Conservation (phyloP, 495 filamentous ascomycete species). For the Aspergillus mulundensis region DNA sequence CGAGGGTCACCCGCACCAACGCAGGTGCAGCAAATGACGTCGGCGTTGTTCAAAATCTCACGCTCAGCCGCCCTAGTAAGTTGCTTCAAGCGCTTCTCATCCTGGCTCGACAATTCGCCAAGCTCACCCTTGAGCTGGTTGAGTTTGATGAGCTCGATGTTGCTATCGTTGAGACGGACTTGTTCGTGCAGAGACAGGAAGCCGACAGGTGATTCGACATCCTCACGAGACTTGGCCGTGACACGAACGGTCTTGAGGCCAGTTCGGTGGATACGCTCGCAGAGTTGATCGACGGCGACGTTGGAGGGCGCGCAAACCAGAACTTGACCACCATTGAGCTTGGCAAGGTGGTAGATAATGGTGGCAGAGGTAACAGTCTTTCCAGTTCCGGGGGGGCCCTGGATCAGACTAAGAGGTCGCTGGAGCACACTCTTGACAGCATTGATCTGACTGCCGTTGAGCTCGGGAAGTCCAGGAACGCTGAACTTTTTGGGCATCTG, state of each 20-base stretch:
- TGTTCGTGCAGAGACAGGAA: slow-evolving; percentile 96
- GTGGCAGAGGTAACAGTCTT: slow-evolving; percentile 99
- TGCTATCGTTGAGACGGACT: slow-evolving; percentile 94
- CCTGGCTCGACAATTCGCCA: slow-evolving; percentile 89
- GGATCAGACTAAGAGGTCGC: slow-evolving; percentile 90
- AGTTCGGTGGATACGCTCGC: slow-evolving; percentile 93
- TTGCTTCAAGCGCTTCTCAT: slow-evolving; percentile 97
- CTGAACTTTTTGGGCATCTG: slow-evolving; percentile 95
- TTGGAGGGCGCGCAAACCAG: slow-evolving; percentile 97
- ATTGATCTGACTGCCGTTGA: slow-evolving; percentile 94
- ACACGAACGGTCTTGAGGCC: slow-evolving; percentile 96
- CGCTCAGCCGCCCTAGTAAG: slow-evolving; percentile 90
- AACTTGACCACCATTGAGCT: slow-evolving; percentile 91
- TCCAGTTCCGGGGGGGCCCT: slow-evolving; percentile 94
- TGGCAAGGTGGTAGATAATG: slow-evolving; percentile 95
- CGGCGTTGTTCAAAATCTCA: slow-evolving; percentile 91
- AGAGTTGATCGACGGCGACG: slow-evolving; percentile 97
- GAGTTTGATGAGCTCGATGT: slow-evolving; percentile 86
- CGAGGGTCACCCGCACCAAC: slow-evolving; percentile 96
- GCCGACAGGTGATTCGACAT: slow-evolving; percentile 93
- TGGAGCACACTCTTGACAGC: slow-evolving; percentile 94
- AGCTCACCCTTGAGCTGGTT: slow-evolving; percentile 87
- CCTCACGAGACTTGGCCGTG: slow-evolving; percentile 96
- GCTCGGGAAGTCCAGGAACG: slow-evolving; percentile 89
- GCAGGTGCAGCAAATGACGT: slow-evolving; percentile 99